Evolutionary conservation across 2,329 filamentous ascomycete species (phyloP), one percentile per base, ranked within the genome.

Genomic region (Clarireedia homoeocarpa): DNA sequence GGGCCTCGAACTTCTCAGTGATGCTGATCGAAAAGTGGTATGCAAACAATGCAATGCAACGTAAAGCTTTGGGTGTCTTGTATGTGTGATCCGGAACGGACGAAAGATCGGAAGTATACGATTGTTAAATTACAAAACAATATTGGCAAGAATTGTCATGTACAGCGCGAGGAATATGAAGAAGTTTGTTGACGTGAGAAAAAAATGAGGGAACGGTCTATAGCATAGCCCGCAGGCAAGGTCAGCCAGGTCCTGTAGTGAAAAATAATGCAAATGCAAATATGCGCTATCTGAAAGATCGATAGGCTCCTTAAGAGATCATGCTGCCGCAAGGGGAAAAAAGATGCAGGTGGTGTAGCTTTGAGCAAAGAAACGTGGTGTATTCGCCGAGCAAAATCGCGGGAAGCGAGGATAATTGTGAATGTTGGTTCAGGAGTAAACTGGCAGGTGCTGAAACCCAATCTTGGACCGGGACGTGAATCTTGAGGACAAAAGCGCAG

Each of bases 131-230:
- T 48, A n/a, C 48, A 23, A 14, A 40, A 40, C 30, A 48, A 38
- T 26, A 26, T 30, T 48, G 44, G 20, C 39, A 45, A 30, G 48
- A 20, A 30, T 9, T 20, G 24, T 49, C 45, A 34, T 54, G 45
- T 20, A 49, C n/a, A 36, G 26, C 27, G 39, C 51, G 47, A 36
- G 30, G 38, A 55, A 50, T 36, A 51, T 27, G 53, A 48, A 20
- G 20, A 36, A 15, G 39, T 45, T 55, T 38, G 53, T 44, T 50
- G 53, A 17, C 14, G 39, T 30, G 38, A 38, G 36, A 9, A 60
- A 63, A 63, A 65, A 40, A 61, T 62, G 61, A 58, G 65, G 20
- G 40, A 56, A 65, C 63, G 54, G 58, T 59, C 60, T 66, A 42
- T 61, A 55, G 58, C 51, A 59, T 46, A 57, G 56, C 55, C 51